Evolutionary conservation across 352 stramenopile species (phyloP).

Genomic region (Phytopythium helicoides): DNA sequence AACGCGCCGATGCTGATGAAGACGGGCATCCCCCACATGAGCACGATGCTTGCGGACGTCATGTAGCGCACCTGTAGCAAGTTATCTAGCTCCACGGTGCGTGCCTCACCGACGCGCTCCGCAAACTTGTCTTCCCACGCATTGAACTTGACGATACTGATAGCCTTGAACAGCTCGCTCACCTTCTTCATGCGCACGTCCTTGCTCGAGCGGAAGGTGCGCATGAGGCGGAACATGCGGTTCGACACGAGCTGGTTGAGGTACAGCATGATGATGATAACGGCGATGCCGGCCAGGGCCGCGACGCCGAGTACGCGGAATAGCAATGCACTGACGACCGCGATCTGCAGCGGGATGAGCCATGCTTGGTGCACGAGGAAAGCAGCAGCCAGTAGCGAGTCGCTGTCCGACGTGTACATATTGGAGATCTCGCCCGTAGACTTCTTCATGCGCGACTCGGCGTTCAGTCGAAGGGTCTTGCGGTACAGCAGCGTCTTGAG

Average conservation of each 20-base stretch:
- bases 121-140: conserved; percentile 87
- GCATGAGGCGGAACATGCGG: conserved; percentile 23
- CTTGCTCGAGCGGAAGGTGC: conserved; percentile 29
- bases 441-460: conserved; percentile 31
- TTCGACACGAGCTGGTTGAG: conserved; percentile 35
- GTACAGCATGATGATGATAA: conserved; percentile 36
- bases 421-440: conserved; percentile 57
- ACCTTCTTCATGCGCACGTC: conserved; percentile 56
- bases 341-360: conserved; percentile 55
- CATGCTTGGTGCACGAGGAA: conserved; percentile 60
- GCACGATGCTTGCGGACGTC: conserved; percentile 25
- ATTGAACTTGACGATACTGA: conserved; percentile 94
- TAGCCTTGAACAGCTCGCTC: conserved; percentile 61
- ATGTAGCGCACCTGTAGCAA: conserved; percentile 24
- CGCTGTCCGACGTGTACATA: conserved; percentile 60
- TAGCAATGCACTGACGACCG: conserved; percentile 38
- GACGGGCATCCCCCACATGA: conserved; percentile 46
- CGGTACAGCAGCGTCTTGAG: conserved; percentile 57
- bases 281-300: conserved; percentile 30
- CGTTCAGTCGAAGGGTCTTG: conserved; percentile 49
- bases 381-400: conserved; percentile 33
- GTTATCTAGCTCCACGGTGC: conserved; percentile 28
- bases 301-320: conserved; percentile 38
- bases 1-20: conserved; percentile 48
- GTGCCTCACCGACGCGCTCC: conserved; percentile 36